These are phyloP conservation scores for Paracorniculantispora psalliotae DNA, from an alignment of 2,329 filamentous ascomycete genomes.

Conservation along the genomic window DNA sequence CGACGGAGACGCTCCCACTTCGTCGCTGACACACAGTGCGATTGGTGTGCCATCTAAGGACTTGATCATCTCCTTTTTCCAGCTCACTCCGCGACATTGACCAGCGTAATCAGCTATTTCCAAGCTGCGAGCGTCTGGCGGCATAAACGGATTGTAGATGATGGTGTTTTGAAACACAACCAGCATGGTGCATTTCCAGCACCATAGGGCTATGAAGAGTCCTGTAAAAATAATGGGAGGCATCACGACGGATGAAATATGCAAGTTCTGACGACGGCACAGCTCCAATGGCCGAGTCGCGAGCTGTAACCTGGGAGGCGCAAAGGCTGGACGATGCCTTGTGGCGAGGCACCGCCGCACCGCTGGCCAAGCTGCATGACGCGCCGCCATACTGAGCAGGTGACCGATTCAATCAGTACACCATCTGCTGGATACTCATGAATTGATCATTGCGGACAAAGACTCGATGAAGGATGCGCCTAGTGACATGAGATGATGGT, in stretches of 20 bases:
- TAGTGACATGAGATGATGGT: neutral
- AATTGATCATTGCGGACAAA: neutral
- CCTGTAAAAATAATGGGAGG: slow-evolving; percentile 64
- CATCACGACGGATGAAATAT: slow-evolving; percentile 42
- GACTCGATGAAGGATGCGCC: neutral
- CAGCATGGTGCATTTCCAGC: slow-evolving; percentile 67
- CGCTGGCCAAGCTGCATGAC: neutral
- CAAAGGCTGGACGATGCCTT: neutral
- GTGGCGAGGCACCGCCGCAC: neutral
- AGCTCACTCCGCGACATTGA: slow-evolving; percentile 57
- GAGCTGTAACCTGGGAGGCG: neutral
- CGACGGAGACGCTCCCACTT: slow-evolving; percentile 19
- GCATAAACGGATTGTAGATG: slow-evolving; percentile 73
- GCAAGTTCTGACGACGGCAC: slow-evolving; percentile 19
- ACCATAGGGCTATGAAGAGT: slow-evolving; percentile 60
- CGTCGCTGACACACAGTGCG: slow-evolving; percentile 51
- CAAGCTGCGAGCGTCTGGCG: slow-evolving; percentile 64
- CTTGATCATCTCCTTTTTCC: slow-evolving; percentile 58
- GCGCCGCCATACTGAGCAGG: neutral
- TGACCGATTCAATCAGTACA: neutral
- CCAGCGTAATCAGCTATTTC: slow-evolving; percentile 58
- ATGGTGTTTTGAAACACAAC: slow-evolving; percentile 75
- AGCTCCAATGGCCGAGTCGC: neutral
- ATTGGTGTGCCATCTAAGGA: slow-evolving; percentile 62
- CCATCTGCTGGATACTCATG: neutral